Base-by-base conservation (phyloP, 2,329 filamentous ascomycete species). In the Hymenoscyphus fructigenus region DNA sequence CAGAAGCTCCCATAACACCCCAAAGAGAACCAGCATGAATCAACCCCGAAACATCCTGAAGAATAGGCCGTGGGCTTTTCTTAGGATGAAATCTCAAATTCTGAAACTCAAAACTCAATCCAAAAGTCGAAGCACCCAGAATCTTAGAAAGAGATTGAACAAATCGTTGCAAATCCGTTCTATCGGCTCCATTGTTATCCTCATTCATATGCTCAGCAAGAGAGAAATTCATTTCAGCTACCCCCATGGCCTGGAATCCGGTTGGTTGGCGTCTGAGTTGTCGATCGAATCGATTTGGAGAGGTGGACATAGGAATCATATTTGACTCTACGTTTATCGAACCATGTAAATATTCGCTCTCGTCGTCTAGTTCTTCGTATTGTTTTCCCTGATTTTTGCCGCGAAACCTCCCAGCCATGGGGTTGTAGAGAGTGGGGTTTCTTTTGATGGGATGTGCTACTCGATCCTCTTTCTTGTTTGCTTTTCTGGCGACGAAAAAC, bases 1-100 rank as follows among this genome's bases (percentile, higher is more conserved):
- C 84, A 1, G 81, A 84, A 5, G 83, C 83, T 6, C 84, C 84
- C 83, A 86, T 86, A n/a, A 87, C 79, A 10, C 83, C 84, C 41
- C 82, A 83, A n/a, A 86, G 78, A 5, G 81, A 80, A 0, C 84
- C 84, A 12, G 79, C 78, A 23, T 83, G 76, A 69, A 87, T 86
- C 4, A 77, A 79, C 0, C 84, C 85, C 0, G 83, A 85, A 5
- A 87, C 81, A 14, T 82, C 80, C 59, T 82, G 79, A 4, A 86
- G 75, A 60, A 87, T 82, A 6, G 80, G 79, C 60, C 77, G 80
- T 15, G 64, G 64, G 1, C 75, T 72, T 15, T 75, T 77, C 29
- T 78, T 76, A 63, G 80, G 79, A 6, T 83, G 80, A 68, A 82
- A 84, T 28, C 76, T 76, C 2, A 86, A 76, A 47, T 82, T 77